Evolutionary conservation across 805 yeast genomes (phyloP), one percentile per base, ranked within the genome.

Genomic region (Kluyveromyces lactis): DNA sequence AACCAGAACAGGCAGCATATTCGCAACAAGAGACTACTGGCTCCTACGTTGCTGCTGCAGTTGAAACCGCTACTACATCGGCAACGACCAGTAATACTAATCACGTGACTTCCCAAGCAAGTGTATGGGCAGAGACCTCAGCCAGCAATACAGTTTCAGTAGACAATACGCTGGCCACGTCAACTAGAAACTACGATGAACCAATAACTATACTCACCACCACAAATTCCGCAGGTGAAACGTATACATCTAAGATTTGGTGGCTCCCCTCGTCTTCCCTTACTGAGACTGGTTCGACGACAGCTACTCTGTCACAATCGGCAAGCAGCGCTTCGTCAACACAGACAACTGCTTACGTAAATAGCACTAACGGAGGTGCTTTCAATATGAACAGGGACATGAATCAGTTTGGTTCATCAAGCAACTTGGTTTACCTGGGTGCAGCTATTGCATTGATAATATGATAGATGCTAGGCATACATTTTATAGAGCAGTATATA

Each of bases 171-270:
- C 32, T 8, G 5, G n/a, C 39, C 4, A 34, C 38, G 16, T 12
- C 40, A 13, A 13, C 40, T 15, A 27, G 39, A 8, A 35, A 28
- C 21, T 29, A 43, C 1, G 43, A 44, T 13, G 51, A 47, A 6
- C 55, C 57, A 33, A 36, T 51, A 12, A 48, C 55, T 3, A 44
- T 49, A 1, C 30, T 50, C 7, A 47, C 51, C 1, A 41, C 52
- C 17, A 43, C 53, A 4, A 42, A 52, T 28, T 42, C 57, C 11
- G 38, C 40, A 6, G 58, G 59, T 35, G 47, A 40, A 13, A 8
- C 47, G 2, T 52, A 50, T 36, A 47, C 54, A 6, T 53, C 59
- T 9, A 54, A 53, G 2, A 39, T 55, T n/a, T 57, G 61, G 61
- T 57, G 60, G 62, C 43, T 50, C 12, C 56, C 60, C 18, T 41